Base-by-base conservation (phyloP, 768 basidiomycete genomes). In the Thelephora ganbajun region DNA sequence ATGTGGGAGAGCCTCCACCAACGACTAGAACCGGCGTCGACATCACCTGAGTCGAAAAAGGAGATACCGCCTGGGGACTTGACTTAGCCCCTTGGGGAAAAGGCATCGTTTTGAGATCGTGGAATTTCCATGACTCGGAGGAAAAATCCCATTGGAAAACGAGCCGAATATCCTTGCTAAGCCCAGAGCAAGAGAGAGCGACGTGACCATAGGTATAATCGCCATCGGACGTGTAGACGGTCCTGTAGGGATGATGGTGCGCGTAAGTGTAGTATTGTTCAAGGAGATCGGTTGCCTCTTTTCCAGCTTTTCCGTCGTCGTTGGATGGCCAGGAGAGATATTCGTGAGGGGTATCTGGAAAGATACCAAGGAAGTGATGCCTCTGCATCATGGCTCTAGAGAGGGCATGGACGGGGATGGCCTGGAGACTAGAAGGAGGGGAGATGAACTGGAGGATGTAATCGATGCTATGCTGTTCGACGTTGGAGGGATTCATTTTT, bases 291-390 rank as follows among this genome's bases (percentile, higher is more conserved):
- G 73, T 54, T 44, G 65, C 59, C 44, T 59, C 69, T 54, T 50
- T 30, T 30, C 26, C 26, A 46, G 50, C 51, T 59, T 56, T 54
- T 54, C 33, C 50, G 33, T 62, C 53, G 16, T 61, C 54, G 3
- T 71, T 67, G 9, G 64, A 58, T 3, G 84, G 80, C 84, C 84
- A 87, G 53, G 72, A 73, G 41, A 87, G 68, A 59, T 87, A 87
- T 2, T 73, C 66, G 33, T 61, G 52, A 7, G 73, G 66, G 53
- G 74, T 62, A 20, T 73, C 65, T 7, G 73, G 68, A 22, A 69
- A 59, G 48, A 86, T 64, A 16, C 63, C 56, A 43, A 87, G 75
- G 61, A 82, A 80, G 50, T 65, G 72, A 58, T 84, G 83, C 34
- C 83, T 69, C 59, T 83, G 77, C 2, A 68, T 66, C 30, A 84